Base-by-base conservation (phyloP, 495 filamentous ascomycete species). In the Daldinia loculata region DNA sequence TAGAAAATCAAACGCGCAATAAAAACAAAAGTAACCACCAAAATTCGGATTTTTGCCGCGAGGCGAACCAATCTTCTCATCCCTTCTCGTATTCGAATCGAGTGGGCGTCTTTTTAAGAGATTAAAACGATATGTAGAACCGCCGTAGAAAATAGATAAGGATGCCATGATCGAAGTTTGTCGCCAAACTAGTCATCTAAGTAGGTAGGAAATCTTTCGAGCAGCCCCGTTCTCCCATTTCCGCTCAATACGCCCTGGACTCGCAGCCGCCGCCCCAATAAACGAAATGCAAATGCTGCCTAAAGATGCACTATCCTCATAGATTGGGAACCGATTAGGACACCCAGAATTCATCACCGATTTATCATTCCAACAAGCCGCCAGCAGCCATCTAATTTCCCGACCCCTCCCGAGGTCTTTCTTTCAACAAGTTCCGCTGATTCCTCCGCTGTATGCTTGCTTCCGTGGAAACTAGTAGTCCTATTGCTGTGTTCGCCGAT, bases 31-130 rank as follows among this genome's bases (percentile, higher is more conserved):
- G n/a, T 57, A 69, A 68, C 62, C 56, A 56, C 66, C 56, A 61
- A 38, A 43, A 34, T 60, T 65, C 59, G 27, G 43, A 75, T 70
- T 72, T 73, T 69, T 65, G 75, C 75, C 75, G 75, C 61, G 75
- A 77, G 75, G 73, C 75, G 65, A 74, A 63, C 75, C 72, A 77
- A 67, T 77, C 72, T 77, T 77, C 70, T 62, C 62, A 27, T 66
- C 61, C 63, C 67, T 63, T 52, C 51, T 66, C 73, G 55, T 55
- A 38, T 55, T 51, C 60, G 38, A 71, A 66, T 67, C 66, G 62
- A 62, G 38, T 32, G 48, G 53, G 15, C 36, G n/a, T 64, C 50
- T 53, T 63, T 61, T 71, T n/a, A 60, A 58, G 58, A 34, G 68
- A 73, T 69, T 69, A 75, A 68, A 71, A 39, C 53, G 64, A 62